These are phyloP conservation scores for bread wheat (Triticum aestivum) DNA, from an alignment of 176 grass and related monocot genomes.

Conservation along the genomic window IWGSC_CS_RefSeq_v2.1 NC_057798.1:257584543-257585042, in stretches of 20 bases:
- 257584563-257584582: too few species aligned
- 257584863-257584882: background rate
- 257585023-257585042: background rate
- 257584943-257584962: constrained; percentile 10
- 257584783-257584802: background rate
- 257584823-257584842: background rate
- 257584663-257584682: too few species aligned
- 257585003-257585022: constrained; percentile 5
- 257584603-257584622: too few species aligned
- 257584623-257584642: too few species aligned
- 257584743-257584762: too few species aligned
- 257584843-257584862: background rate
- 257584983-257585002: constrained; percentile 31
- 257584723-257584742: too few species aligned
- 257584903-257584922: constrained; percentile 15
- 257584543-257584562: too few species aligned
- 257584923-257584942: constrained; percentile 38
- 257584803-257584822: background rate
- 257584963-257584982: constrained; percentile 32
- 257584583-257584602: too few species aligned
- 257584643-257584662: too few species aligned
- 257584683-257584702: too few species aligned
- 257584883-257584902: constrained; percentile 15
- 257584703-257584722: too few species aligned
- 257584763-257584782: too few species aligned